Conservation (phyloP, 1,284 basidiomycete genomes). For the Rhodotorula mucilaginosa region DNA sequence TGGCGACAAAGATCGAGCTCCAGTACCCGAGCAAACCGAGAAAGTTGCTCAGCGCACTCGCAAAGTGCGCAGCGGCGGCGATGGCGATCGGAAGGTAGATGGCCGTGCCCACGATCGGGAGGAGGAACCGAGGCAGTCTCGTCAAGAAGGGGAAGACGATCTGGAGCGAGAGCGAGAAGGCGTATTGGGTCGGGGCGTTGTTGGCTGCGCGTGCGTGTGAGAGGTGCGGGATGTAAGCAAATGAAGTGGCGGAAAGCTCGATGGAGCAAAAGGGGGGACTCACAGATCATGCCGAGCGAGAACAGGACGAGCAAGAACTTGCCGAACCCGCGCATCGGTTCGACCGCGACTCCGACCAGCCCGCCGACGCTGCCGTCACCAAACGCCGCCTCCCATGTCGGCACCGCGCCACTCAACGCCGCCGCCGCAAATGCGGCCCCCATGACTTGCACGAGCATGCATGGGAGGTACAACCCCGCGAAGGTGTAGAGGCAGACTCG, state of each 20-base stretch:
- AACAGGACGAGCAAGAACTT: slow-evolving; percentile 80
- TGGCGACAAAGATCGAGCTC: slow-evolving; percentile 21
- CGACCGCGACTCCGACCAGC: slow-evolving; percentile 37
- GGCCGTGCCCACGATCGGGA: slow-evolving; percentile 74
- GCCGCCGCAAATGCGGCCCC: slow-evolving; percentile 49
- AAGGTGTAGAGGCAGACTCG: slow-evolving; percentile 40
- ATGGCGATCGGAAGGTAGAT: slow-evolving; percentile 56
- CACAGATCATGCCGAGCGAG: slow-evolving; percentile 65
- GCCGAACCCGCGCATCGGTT: slow-evolving; percentile 57
- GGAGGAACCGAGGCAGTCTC: slow-evolving; percentile 76
- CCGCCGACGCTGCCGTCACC: slow-evolving; percentile 53
- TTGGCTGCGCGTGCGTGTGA: slow-evolving; percentile 58
- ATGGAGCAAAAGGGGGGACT: neutral
- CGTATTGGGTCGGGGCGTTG: slow-evolving; percentile 78
- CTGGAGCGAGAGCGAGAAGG: slow-evolving; percentile 76
- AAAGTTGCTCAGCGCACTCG: slow-evolving; percentile 49
- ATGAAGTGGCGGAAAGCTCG: neutral
- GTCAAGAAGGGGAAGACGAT: slow-evolving; percentile 64
- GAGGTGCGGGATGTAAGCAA: neutral
- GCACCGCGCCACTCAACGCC: slow-evolving; percentile 42
- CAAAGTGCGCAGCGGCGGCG: slow-evolving; percentile 45
- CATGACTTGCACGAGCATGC: slow-evolving; percentile 46
- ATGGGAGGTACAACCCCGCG: slow-evolving; percentile 40
- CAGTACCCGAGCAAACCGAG: slow-evolving; percentile 43
- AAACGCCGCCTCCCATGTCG: slow-evolving; percentile 45